Conservation (phyloP, 805 yeast genomes). For the Saccharomycopsis amapae region DNA sequence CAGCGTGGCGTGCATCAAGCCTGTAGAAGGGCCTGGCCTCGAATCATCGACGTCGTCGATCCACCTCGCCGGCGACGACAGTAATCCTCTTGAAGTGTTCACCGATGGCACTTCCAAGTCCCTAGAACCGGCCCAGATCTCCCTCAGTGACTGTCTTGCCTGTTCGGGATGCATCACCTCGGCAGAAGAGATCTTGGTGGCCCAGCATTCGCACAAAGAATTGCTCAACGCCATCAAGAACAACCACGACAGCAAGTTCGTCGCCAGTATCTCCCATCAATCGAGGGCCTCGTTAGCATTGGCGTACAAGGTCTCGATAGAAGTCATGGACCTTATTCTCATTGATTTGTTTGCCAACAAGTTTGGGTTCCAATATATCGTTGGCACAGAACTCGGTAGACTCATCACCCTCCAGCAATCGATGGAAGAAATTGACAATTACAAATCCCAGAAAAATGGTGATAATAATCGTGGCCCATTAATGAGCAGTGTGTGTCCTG, state of each 20-base stretch:
- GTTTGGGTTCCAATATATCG: slow-evolving; percentile 65
- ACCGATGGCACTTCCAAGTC: slow-evolving; percentile 44
- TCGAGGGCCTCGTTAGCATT: slow-evolving; percentile 74
- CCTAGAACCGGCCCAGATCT: slow-evolving; percentile 76
- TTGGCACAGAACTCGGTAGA: slow-evolving; percentile 82
- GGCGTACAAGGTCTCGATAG: slow-evolving; percentile 48
- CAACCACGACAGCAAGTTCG: slow-evolving; percentile 35
- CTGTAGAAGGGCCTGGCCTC: slow-evolving; percentile 25
- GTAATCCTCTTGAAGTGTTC: slow-evolving; percentile 63
- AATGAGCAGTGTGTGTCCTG: slow-evolving; percentile 81
- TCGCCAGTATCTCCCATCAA: slow-evolving; percentile 80
- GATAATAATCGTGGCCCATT: slow-evolving; percentile 36
- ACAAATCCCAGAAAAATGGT: slow-evolving; percentile 14
- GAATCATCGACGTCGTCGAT: slow-evolving; percentile 18
- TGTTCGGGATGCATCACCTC: slow-evolving; percentile 97
- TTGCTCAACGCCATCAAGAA: slow-evolving; percentile 51
- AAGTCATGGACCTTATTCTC: slow-evolving; percentile 54
- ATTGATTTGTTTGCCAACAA: slow-evolving; percentile 48
- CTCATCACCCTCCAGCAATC: slow-evolving; percentile 52
- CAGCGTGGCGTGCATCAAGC: slow-evolving; percentile 78
- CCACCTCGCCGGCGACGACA: slow-evolving; percentile 44
- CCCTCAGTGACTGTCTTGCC: slow-evolving; percentile 88
- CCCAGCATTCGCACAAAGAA: slow-evolving; percentile 83
- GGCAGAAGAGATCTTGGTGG: slow-evolving; percentile 89
- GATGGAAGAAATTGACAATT: slow-evolving; percentile 32